Evolutionary conservation across 148 eudicot genomes (phyloP).

Genomic region (Pouteria glomerata): DNA sequence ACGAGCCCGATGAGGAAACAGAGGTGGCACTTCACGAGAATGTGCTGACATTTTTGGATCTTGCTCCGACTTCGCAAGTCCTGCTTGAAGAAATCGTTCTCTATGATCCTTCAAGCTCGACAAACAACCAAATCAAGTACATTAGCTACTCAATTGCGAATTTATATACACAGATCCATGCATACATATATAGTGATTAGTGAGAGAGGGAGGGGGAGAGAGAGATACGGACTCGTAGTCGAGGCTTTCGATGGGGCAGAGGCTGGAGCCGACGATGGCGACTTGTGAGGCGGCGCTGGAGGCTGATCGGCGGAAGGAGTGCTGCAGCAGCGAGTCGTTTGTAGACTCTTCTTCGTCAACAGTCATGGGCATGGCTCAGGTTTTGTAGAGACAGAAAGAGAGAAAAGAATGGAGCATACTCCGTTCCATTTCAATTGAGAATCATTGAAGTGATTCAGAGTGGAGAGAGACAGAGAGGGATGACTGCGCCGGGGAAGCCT

Average conservation of each 20-base stretch:
- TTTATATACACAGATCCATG: not conserved
- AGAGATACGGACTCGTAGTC: constrained; percentile 57
- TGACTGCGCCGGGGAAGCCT: no score
- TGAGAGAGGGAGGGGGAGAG: not conserved
- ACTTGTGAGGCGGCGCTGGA: constrained; percentile 60
- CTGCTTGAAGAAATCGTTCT: constrained; percentile 82
- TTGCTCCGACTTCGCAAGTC: constrained; percentile 74
- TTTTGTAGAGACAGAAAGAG: no score
- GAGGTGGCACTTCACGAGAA: constrained; percentile 73
- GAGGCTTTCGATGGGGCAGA: constrained; percentile 81
- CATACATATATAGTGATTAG: no score
- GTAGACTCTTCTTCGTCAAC: no score
- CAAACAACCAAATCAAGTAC: constrained; percentile 7
- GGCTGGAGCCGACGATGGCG: constrained; percentile 70
- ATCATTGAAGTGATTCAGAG: no score
- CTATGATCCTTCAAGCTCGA: constrained; percentile 56
- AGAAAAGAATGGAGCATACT: no score
- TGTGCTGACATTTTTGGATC: constrained; percentile 60
- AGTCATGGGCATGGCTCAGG: no score
- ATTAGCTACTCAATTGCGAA: no score
- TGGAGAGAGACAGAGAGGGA: no score
- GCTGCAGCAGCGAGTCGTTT: no score
- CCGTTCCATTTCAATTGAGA: no score
- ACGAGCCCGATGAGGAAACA: constrained; percentile 62
- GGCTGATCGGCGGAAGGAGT: constrained; percentile 29